These are phyloP conservation scores for Hymenoscyphus repandus DNA, from an alignment of 2,329 filamentous ascomycete genomes.

Conservation along the genomic window DNA sequence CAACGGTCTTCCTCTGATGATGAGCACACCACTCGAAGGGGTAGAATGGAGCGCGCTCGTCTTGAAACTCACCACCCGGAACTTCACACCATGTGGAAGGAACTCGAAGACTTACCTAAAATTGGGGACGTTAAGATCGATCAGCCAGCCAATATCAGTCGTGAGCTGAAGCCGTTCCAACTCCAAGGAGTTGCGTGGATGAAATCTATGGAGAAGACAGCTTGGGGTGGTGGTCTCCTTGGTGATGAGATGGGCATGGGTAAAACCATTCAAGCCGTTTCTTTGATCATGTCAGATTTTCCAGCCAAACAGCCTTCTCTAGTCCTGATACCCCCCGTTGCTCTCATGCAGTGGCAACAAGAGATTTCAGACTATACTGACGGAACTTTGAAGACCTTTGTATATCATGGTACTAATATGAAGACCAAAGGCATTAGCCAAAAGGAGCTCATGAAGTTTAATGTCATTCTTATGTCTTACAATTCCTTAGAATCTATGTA, in stretches of 20 bases:
- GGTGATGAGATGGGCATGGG: conserved; percentile 99
- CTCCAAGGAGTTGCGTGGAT: conserved; percentile 94
- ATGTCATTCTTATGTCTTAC: conserved; percentile 98
- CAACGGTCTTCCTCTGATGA: conserved; percentile 13
- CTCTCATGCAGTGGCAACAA: conserved; percentile 89
- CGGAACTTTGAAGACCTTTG: conserved; percentile 81
- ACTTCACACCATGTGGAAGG: conserved; percentile 78
- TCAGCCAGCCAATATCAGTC: conserved; percentile 73
- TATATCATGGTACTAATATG: conserved; percentile 82
- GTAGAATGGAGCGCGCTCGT: conserved; percentile 51
- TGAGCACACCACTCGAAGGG: conserved; percentile 33
- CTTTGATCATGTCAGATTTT: conserved; percentile 96
- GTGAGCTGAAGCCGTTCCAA: conserved; percentile 87
- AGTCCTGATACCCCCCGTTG: conserved; percentile 87
- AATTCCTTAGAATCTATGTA: conserved; percentile 86
- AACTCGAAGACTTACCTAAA: conserved; percentile 62
- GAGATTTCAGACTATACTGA: conserved; percentile 80
- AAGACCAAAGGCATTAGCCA: conserved; percentile 73
- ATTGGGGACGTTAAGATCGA: conserved; percentile 59
- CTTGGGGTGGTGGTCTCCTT: conserved; percentile 83
- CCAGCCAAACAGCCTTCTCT: conserved; percentile 77
- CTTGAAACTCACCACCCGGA: conserved; percentile 74
- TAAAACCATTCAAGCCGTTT: conserved; percentile 97
- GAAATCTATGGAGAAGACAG: conserved; percentile 77
- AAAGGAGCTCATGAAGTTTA: conserved; percentile 72